These are phyloP conservation scores for Quercus parvula DNA, from an alignment of 306 rosid species.

Conservation along the genomic window DNA sequence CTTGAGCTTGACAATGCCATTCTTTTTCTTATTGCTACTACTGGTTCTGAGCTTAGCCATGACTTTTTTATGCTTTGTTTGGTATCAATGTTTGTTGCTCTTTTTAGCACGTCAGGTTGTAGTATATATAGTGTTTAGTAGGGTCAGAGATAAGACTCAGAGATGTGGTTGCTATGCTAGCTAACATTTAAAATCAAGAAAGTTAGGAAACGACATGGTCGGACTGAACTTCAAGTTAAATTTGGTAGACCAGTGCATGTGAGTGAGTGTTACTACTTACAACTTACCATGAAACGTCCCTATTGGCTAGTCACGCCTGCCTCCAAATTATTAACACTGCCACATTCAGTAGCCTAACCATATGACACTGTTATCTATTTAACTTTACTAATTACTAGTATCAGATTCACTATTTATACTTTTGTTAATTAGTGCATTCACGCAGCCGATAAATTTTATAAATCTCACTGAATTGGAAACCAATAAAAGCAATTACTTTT, in stretches of 20 bases:
- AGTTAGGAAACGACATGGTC: conserved; percentile 13
- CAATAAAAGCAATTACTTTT: too few relatives aligned
- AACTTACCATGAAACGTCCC: conserved; percentile 46
- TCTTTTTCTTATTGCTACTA: conserved; percentile 39
- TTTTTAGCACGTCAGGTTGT: not conserved
- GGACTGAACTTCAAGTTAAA: conserved; percentile 4
- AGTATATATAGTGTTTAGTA: conserved; percentile 16
- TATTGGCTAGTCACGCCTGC: conserved; percentile 35
- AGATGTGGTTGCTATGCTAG: not conserved
- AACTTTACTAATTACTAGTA: too few relatives aligned
- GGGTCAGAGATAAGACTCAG: conserved; percentile 22
- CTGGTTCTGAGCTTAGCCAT: conserved; percentile 43
- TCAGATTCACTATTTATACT: too few relatives aligned
- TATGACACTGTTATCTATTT: not conserved
- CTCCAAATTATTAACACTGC: conserved; percentile 20
- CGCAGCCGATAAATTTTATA: too few relatives aligned
- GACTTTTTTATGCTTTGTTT: not conserved
- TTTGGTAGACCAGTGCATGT: conserved; percentile 60
- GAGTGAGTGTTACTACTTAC: conserved; percentile 36
- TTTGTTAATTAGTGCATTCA: too few relatives aligned
- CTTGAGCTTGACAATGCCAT: conserved; percentile 51
- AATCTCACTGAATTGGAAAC: too few relatives aligned
- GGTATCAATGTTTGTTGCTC: not conserved
- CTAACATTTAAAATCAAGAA: not conserved
- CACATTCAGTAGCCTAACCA: not conserved